Conservation (phyloP, 2,329 filamentous ascomycete species). For the Xylaria arbuscula region DNA sequence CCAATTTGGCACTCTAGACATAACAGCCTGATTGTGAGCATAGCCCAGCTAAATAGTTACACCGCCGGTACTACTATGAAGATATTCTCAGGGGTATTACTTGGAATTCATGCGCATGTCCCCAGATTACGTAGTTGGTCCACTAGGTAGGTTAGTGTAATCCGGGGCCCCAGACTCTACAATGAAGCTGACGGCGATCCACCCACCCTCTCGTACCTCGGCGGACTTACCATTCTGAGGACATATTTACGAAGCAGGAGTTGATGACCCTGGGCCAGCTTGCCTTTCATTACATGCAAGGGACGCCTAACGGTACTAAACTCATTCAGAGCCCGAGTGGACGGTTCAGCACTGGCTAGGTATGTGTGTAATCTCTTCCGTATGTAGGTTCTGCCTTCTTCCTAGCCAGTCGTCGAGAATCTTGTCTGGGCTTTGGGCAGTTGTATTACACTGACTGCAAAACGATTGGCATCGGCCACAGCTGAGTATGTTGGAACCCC, state of each 20-base stretch:
- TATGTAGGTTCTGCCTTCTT: conserved; percentile 4
- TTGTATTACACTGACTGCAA: background rate
- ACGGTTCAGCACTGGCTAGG: background rate
- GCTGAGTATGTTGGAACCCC: background rate
- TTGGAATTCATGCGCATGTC: conserved; percentile 15
- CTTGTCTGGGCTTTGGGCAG: background rate
- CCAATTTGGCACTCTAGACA: background rate
- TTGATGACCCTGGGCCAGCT: background rate
- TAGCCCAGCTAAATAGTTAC: background rate
- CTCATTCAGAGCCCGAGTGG: background rate
- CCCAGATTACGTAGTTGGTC: conserved; percentile 7
- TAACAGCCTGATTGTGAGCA: no score
- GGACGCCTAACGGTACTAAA: conserved; percentile 9
- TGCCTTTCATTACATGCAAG: conserved; percentile 18
- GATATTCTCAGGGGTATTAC: conserved; percentile 1
- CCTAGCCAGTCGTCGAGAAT: background rate
- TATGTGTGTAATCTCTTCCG: background rate
- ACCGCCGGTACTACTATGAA: background rate
- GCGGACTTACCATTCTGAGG: no score
- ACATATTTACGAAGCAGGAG: no score
- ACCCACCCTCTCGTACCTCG: background rate
- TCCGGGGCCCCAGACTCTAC: conserved; percentile 22
- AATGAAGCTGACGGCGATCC: conserved; percentile 3
- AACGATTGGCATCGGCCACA: background rate
- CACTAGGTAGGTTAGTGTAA: background rate